Base-by-base conservation (phyloP, 257 asterid species). In the Penstemon davidsonii region DNA sequence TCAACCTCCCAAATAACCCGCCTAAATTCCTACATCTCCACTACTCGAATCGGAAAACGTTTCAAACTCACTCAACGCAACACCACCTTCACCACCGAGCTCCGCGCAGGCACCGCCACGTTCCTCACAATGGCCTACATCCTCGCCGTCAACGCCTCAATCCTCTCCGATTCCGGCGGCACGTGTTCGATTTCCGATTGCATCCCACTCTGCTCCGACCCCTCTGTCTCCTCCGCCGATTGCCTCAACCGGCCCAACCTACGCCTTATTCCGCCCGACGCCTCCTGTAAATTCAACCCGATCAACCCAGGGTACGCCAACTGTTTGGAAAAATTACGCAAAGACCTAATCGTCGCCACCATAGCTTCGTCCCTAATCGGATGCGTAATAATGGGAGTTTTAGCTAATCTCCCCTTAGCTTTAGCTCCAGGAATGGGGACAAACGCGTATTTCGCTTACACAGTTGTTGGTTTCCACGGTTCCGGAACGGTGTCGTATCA, bases 41-140 rank as follows among this genome's bases (percentile, higher is more conserved):
- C 77, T 15, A 79, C 79, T 78, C 74, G 81, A 8, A 66, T 84
- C 13, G 96, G 99, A 9, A 74, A 67, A 44, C 85, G 84, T 15
- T 94, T 94, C 88, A 94, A 94, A 50, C 70, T 94, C 77, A 61
- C 76, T 8, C 87, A 94, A n/a, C 82, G 99, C 41, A 84, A 83
- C 80, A 81, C 96, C 62, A 81, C 86, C 9, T 91, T 94, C 84
- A 88, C 97, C 69, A 94, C 99, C 60, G 99, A 94, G 82, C 87
- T 94, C 81, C 97, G 96, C 45, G 99, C 99, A 60, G 99, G 99
- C 67, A 94, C 97, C 73, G 82, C 99, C 68, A 94, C 99, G 0
- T 94, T 94, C 73, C 95, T 94, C 64, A 94, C 99, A 62, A 88
- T 94, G 97, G 99, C 99, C 38, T 94, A 94, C 82, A 94, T 94